Base-by-base conservation (phyloP, 2,329 filamentous ascomycete genomes). In the Aureobasidium leucospermi region DNA sequence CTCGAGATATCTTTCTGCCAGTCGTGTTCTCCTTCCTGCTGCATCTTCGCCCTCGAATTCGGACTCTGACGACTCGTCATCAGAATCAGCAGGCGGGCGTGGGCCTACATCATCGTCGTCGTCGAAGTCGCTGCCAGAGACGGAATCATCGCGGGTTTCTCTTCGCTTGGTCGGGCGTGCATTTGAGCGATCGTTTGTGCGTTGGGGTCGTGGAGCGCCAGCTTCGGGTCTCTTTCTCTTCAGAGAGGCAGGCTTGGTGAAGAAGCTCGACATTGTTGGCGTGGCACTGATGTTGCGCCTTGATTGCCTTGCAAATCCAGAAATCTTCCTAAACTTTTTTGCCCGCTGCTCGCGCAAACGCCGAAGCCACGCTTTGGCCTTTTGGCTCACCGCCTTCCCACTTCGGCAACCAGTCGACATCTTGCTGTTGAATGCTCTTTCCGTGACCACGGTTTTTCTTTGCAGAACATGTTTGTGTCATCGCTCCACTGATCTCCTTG, bases 1-100 rank as follows among this genome's bases (percentile, higher is more conserved):
- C 58, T 96, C 88, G 58, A 99, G 82, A 72, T 99, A 97, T 68
- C 89, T 85, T 76, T 97, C 90, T 32, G 94, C 94, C 31, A 99
- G 81, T 65, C 90, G 85, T 68, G 96, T 76, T 67, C 94, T 83
- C 73, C 90, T 87, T 70, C 96, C 91, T 38, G 90, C 92, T 1
- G 88, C 91, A 23, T 94, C 97, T 77, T 97, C 93, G 64, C 84
- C 85, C 1, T 86, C 89, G 36, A 80, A 81, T 29, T 82, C 84
- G 11, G 73, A 73, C 29, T 76, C 74, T 28, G 71, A 77, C 31
- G 78, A 57, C 11, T 45, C 49, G 13, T 51, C 47, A 23, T 41
- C 58, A 32, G 46, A 49, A 19, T 62, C 62, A 8, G 56, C 58
- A 28, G 39, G 32, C 7, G 32, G 43, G 7, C 43, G 41, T 11